A percentile compares a stretch with the other conserved stretches of the same genome.
Evolutionary conservation across 2,329 filamentous ascomycete genomes (phyloP).

Genomic region (Thielaviopsis ethacetica): DNA sequence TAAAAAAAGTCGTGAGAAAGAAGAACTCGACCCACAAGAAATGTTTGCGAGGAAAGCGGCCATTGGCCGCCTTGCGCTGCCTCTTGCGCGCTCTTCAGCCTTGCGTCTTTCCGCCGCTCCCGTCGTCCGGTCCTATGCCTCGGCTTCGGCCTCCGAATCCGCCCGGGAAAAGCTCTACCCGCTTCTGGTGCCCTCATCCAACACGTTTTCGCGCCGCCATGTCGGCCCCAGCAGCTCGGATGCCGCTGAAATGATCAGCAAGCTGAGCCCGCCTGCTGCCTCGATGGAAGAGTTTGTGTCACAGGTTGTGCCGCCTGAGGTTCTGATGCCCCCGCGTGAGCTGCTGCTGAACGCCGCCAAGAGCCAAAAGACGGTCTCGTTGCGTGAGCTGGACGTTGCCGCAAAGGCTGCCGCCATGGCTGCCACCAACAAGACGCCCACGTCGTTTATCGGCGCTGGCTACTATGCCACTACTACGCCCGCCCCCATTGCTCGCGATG

Average conservation of each 20-base stretch:
- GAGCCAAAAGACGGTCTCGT: conserved; percentile 16
- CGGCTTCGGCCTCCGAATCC: not conserved
- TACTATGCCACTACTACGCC: conserved; percentile 82
- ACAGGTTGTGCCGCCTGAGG: conserved; percentile 67
- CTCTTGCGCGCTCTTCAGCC: not conserved
- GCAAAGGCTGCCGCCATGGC: conserved; percentile 22
- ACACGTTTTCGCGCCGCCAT: conserved; percentile 57
- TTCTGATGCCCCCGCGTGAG: conserved; percentile 30
- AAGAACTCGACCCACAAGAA: not conserved
- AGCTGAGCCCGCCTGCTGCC: conserved; percentile 55
- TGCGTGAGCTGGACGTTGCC: conserved; percentile 44
- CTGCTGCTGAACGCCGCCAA: not conserved
- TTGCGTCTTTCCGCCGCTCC: not conserved
- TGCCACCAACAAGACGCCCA: conserved; percentile 24
- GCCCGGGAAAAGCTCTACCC: conserved; percentile 7
- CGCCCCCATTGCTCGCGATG: conserved; percentile 79
- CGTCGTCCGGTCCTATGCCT: not conserved
- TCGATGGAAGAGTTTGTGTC: conserved; percentile 69
- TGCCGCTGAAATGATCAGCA: conserved; percentile 61
- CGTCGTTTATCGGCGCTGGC: conserved; percentile 70
- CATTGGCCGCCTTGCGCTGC: conserved; percentile 8
- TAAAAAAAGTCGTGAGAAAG: not conserved
- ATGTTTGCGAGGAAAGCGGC: conserved; percentile 10
- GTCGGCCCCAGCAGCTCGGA: conserved; percentile 65
- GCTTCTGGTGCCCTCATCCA: conserved; percentile 8